phyloP scores from a whole-genome alignment of 1,139 yeast genomes.

The Williopsis jadinii region DNA sequence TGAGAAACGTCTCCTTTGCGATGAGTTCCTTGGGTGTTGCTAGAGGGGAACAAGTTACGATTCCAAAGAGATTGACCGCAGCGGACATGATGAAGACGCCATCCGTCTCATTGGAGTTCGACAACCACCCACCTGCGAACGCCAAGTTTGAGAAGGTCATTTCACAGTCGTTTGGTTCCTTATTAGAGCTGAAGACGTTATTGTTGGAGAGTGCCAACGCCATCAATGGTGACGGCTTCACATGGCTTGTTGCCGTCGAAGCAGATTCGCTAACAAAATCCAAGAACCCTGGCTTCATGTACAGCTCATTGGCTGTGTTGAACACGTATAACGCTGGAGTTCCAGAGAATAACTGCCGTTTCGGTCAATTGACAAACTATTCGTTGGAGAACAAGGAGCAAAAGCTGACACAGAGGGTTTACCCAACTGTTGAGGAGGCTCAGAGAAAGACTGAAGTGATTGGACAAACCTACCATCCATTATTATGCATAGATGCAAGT shows the following conservation, averaged over 20 bases:
- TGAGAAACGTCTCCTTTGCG: conserved; percentile 54
- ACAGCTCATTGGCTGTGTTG: conserved; percentile 47
- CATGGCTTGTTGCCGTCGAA: conserved; percentile 63
- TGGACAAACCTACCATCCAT: conserved; percentile 42
- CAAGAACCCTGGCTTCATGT: conserved; percentile 20
- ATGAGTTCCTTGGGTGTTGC: conserved; percentile 42
- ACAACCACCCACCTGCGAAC: conserved; percentile 12
- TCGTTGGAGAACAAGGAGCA: conserved; percentile 4
- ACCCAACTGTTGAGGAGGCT: conserved; percentile 26
- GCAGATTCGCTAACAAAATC: conserved; percentile 11
- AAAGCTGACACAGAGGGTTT: conserved; percentile 2
- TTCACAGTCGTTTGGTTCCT: conserved; percentile 55
- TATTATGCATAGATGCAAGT: conserved; percentile 64
- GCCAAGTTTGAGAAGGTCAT: conserved; percentile 21
- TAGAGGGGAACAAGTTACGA: conserved; percentile 11
- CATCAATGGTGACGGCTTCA: conserved; percentile 68
- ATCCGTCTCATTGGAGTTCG: conserved; percentile 26
- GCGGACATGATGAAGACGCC: conserved; percentile 40
- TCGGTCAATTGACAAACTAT: conserved; percentile 24
- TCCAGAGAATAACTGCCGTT: conserved; percentile 35
- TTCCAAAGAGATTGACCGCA: conserved; percentile 22
- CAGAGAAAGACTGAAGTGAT: not conserved
- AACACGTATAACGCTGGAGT: conserved; percentile 75
- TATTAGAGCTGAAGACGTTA: conserved; percentile 58
- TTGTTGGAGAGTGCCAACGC: conserved; percentile 54